Evolutionary conservation across 176 grass and related monocot species (phyloP), one percentile per base, ranked within the genome.

Genomic region (Juncus inflexus): DNA sequence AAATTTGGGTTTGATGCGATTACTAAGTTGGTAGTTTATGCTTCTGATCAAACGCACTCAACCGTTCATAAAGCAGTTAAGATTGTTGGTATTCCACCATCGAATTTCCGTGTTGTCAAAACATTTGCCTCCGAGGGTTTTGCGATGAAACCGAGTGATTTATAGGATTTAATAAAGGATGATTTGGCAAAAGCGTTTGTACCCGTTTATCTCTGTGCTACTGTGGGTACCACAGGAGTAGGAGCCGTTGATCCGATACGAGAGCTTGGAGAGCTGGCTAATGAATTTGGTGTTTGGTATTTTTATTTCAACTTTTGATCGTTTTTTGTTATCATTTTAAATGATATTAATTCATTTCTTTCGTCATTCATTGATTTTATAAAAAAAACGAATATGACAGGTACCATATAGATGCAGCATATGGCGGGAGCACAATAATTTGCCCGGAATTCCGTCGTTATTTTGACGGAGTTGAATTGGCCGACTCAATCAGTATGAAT

Each of bases 401-500:
- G 89, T 80, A 84, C 45, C 90, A 95, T 47, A 42, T 95, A 41
- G 90, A 95, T 86, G 86, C 83, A 51, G 90, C 86, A 52, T 87
- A 95, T 62, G 86, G 86, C 35, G 90, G 90, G 62, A 95, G 90
- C 63, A 78, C 80, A 43, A 84, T 74, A 56, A 73, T 95, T 80
- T 95, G 86, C 52, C 86, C 81, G 12, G 90, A 95, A 70, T 95
- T 84, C 47, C 58, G 81, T 52, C 80, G 86, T 77, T 66, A 90
- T 69, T 63, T 95, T 8, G 49, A 90, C 75, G 90, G 90, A 9
- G 78, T 95, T 9, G 90, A 95, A 78, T 76, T 82, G 55, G 90
- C 90, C 53, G 83, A 95, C 84, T 95, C 90, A 40, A 84, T 90
- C 74, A 77, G 82, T 66, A 87, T 95, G 86, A 95, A 95, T 71